These are phyloP conservation scores for Corymbia citriodora DNA, from an alignment of 441 rosid species.

Conservation along the genomic window DNA sequence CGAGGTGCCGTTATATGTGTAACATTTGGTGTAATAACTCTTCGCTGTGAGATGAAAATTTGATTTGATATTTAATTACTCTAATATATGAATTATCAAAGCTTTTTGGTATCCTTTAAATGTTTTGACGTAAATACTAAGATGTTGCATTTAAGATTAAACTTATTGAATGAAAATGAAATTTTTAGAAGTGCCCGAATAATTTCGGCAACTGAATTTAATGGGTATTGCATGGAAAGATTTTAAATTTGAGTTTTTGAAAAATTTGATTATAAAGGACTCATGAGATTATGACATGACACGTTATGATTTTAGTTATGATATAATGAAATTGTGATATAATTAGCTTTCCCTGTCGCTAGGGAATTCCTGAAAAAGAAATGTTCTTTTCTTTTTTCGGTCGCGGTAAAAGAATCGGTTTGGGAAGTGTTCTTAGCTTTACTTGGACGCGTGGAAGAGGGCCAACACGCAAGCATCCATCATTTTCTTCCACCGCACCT, in stretches of 20 bases:
- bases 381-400: neutral
- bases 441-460: neutral
- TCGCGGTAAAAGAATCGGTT: neutral
- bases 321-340: neutral
- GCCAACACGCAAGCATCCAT: neutral
- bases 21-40: no score
- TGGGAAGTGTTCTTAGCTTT: neutral
- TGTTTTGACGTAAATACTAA: no score
- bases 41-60: no score
- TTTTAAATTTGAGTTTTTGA: neutral
- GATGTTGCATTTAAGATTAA: neutral
- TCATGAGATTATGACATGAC: neutral
- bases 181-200: neutral
- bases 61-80: no score
- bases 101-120: no score
- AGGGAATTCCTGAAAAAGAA: neutral
- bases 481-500: neutral
- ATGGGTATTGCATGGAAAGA: fast-evolving
- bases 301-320: neutral
- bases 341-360: neutral
- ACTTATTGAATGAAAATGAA: no score
- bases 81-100: no score
- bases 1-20: neutral
- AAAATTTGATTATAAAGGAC: fast-evolving
- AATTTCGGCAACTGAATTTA: neutral